Percentiles rank a stretch among this genome's conserved stretches.
Evolutionary conservation across 2,329 filamentous ascomycete genomes (phyloP).

Genomic region (Monosporascus sp.): DNA sequence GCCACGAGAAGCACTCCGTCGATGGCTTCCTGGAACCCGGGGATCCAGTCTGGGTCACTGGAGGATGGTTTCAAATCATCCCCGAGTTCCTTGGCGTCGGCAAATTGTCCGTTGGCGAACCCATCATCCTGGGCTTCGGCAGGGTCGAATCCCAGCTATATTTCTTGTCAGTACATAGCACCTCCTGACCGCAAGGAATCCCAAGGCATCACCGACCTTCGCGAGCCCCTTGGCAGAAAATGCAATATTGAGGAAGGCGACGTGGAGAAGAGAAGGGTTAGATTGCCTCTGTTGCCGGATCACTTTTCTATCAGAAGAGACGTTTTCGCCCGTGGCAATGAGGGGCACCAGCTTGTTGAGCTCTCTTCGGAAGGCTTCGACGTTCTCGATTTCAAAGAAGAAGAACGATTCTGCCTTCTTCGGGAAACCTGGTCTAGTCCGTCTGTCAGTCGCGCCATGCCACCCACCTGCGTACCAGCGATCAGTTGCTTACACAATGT

Average conservation of each 20-base stretch:
- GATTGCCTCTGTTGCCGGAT: neutral
- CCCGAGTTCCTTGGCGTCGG: conserved; percentile 22
- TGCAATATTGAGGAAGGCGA: neutral
- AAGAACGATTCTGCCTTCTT: neutral
- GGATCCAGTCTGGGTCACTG: conserved; percentile 20
- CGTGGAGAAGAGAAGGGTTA: neutral
- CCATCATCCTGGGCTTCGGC: conserved; percentile 25
- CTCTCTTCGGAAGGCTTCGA: neutral
- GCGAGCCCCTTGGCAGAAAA: neutral
- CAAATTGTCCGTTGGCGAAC: conserved; percentile 31
- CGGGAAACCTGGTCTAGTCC: neutral
- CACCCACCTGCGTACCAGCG: neutral
- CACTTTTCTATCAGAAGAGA: neutral
- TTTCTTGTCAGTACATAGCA: neutral
- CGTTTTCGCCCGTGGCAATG: neutral
- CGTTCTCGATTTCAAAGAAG: neutral
- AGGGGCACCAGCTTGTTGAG: neutral
- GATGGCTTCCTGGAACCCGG: conserved; percentile 27
- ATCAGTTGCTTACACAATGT: neutral
- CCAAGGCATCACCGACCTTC: neutral
- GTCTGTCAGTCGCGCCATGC: neutral
- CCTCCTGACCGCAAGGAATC: neutral
- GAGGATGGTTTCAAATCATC: conserved; percentile 12
- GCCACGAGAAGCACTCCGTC: conserved; percentile 31
- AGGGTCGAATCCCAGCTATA: conserved; percentile 18